Evolutionary conservation across 805 yeast species (phyloP).

Genomic region (Starmerella davenportii): DNA sequence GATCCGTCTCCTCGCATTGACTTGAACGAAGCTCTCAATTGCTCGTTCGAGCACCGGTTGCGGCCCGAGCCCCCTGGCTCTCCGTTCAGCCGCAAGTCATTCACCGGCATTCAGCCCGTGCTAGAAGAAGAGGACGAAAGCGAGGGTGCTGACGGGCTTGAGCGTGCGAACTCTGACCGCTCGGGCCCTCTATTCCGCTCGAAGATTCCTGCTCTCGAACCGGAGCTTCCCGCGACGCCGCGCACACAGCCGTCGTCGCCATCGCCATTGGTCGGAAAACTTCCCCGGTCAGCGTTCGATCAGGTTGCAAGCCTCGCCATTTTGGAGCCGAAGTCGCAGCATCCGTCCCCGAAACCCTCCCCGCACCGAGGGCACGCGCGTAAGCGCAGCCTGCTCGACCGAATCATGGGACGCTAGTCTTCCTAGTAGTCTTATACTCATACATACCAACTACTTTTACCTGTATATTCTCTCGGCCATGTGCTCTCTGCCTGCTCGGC

Average conservation of each 20-base stretch:
- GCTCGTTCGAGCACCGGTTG: conserved; percentile 13
- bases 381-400: conserved; percentile 13
- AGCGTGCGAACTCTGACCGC: neutral
- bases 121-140: conserved; percentile 17
- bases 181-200: neutral
- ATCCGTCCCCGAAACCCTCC: neutral
- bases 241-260: neutral
- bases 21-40: conserved; percentile 16
- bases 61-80: conserved; percentile 11
- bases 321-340: conserved; percentile 4
- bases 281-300: conserved; percentile 1
- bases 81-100: conserved; percentile 14
- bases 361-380: conserved; percentile 9
- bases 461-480: too few species aligned
- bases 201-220: neutral
- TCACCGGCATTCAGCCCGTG: conserved; percentile 15
- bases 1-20: conserved; percentile 13
- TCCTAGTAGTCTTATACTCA: too few species aligned
- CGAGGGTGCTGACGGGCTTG: neutral
- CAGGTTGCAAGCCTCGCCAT: conserved; percentile 14
- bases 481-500: too few species aligned
- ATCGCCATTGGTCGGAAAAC: neutral
- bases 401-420: conserved; percentile 9
- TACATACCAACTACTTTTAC: too few species aligned
- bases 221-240: neutral